Conservation (phyloP, 805 yeast genomes). For the Spencermartinsiella europaea region DNA sequence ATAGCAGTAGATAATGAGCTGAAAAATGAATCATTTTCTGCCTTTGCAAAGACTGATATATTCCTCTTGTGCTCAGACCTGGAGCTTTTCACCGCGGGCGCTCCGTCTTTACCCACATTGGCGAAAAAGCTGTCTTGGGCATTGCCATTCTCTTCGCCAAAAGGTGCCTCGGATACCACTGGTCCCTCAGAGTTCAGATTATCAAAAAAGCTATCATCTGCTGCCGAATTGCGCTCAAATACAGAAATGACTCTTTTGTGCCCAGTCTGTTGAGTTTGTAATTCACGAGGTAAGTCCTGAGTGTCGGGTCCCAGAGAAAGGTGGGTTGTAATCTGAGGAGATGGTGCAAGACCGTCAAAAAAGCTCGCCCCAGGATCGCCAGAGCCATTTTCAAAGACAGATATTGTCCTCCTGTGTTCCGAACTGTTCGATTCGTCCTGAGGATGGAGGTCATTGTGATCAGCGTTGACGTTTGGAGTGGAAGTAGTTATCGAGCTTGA, state of each 20-base stretch:
- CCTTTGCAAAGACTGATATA: slow-evolving; percentile 11
- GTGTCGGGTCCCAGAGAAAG: not conserved
- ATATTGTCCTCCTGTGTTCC: not conserved
- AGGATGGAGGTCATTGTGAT: not conserved
- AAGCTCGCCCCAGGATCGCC: too few species aligned
- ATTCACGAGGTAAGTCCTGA: not conserved
- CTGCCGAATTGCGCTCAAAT: not conserved
- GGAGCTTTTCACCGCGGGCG: not conserved
- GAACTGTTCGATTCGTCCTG: not conserved
- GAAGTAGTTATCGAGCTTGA: too few species aligned
- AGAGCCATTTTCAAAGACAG: not conserved
- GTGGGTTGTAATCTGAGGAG: not conserved
- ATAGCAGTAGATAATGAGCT: slow-evolving; percentile 5
- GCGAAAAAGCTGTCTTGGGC: not conserved
- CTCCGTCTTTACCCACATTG: not conserved
- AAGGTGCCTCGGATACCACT: not conserved
- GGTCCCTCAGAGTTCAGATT: not conserved
- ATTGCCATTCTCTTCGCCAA: not conserved
- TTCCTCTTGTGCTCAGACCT: not conserved
- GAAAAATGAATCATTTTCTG: slow-evolving; percentile 14
- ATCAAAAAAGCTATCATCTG: not conserved
- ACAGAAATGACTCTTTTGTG: slow-evolving; percentile 3
- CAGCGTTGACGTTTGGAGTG: too few species aligned
- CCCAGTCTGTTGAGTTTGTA: not conserved
- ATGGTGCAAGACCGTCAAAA: not conserved